Evolutionary conservation across 352 stramenopile species (phyloP).

Genomic region (Globisporangium mamillatum): DNA sequence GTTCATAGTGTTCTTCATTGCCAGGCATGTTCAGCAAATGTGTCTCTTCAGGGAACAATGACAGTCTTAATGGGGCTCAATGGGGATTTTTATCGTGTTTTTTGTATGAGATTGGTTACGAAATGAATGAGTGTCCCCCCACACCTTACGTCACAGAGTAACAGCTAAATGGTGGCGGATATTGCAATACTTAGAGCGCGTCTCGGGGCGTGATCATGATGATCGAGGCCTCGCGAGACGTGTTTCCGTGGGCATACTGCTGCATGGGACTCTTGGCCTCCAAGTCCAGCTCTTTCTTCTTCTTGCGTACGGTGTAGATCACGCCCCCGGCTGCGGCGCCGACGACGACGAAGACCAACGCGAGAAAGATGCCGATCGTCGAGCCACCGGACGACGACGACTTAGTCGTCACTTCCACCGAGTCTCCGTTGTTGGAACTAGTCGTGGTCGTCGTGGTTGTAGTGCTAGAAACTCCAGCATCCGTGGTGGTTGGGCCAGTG

Average conservation of each 20-base stretch:
- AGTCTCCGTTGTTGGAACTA: conserved; percentile 14
- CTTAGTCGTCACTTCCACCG: conserved; percentile 46
- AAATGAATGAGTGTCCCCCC: not conserved
- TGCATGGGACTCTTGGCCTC: conserved; percentile 25
- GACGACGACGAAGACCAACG: conserved; percentile 18
- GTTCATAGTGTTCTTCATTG: conserved; percentile 20
- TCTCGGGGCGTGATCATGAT: conserved; percentile 30
- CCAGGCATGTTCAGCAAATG: not conserved
- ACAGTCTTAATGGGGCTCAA: not conserved
- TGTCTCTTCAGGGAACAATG: not conserved
- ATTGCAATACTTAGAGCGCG: not conserved
- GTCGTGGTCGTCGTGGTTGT: conserved; percentile 18
- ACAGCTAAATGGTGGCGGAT: not conserved
- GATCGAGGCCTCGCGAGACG: conserved; percentile 28
- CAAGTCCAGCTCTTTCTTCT: conserved; percentile 47
- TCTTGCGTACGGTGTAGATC: conserved; percentile 47
- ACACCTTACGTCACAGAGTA: not conserved
- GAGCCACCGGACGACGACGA: conserved; percentile 24
- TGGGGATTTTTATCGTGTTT: not conserved
- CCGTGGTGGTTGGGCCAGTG: conserved; percentile 1
- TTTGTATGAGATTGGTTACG: not conserved
- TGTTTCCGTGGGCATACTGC: not conserved
- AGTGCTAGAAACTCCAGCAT: not conserved
- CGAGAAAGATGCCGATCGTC: conserved; percentile 18
- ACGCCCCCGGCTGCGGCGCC: conserved; percentile 29